A percentile compares a stretch with the other conserved stretches of the same genome.
These are phyloP conservation scores for Fusarium ramigenum DNA, from an alignment of 2,329 filamentous ascomycete genomes.

Conservation along the genomic window DNA sequence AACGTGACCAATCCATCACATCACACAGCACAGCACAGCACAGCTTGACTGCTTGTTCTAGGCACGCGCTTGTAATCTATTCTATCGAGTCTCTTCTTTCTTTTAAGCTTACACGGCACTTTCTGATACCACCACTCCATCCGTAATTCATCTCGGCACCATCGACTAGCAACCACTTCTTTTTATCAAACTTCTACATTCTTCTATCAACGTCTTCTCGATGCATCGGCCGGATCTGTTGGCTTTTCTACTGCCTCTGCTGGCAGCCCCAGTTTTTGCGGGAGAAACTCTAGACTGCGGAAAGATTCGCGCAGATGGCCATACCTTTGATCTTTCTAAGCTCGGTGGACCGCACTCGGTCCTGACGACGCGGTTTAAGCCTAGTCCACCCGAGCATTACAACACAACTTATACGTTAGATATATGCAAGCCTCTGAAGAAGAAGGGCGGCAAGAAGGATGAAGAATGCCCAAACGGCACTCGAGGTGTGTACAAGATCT, in stretches of 20 bases:
- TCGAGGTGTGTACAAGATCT: conserved; percentile 61
- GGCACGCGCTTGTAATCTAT: conserved; percentile 13
- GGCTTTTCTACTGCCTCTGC: conserved; percentile 50
- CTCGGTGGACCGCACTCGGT: conserved; percentile 76
- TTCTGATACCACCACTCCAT: conserved; percentile 7
- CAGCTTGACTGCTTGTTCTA: conserved; percentile 3
- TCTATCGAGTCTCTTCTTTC: neutral
- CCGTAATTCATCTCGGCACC: conserved; percentile 5
- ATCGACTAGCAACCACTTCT: neutral
- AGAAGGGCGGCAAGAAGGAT: conserved; percentile 63
- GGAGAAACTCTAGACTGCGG: conserved; percentile 69
- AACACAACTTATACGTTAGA: conserved; percentile 88
- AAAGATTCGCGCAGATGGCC: conserved; percentile 65
- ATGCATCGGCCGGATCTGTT: conserved; percentile 55
- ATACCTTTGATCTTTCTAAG: conserved; percentile 70
- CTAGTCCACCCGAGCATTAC: conserved; percentile 58
- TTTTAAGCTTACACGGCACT: neutral
- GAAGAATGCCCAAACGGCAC: conserved; percentile 75
- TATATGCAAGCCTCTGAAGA: conserved; percentile 74
- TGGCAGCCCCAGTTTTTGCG: conserved; percentile 50
- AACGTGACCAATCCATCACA: conserved; percentile 45
- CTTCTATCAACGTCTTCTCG: conserved; percentile 24
- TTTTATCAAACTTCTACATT: conserved; percentile 4
- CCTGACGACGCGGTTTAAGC: conserved; percentile 64
- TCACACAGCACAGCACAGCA: neutral